Base-by-base conservation (phyloP, 2,329 filamentous ascomycete species). In the Diaporthe australafricana region DNA sequence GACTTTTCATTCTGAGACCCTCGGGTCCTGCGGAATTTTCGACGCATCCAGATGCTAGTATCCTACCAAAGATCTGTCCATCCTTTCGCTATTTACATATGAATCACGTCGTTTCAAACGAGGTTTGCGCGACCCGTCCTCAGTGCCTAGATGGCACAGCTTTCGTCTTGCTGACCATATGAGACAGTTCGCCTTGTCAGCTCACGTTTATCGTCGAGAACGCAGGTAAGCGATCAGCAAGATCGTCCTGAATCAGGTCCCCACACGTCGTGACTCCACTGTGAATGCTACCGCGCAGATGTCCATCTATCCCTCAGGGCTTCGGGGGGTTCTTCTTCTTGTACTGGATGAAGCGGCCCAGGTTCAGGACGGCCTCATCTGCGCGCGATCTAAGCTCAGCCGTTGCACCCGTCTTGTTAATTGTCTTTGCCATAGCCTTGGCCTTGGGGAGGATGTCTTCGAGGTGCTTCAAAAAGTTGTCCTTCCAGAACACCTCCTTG, bases 401-500 rank as follows among this genome's bases (percentile, higher is more conserved):
- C 63, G 84, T 83, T 30, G 84, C 84, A 5, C 72, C 72, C 68
- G 88, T 85, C 84, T 90, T 92, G 77, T 93, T 89, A 42, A 93
- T 85, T 1, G 81, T 80, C 84, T 91, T 92, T 22, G 87, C 83
- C 83, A 89, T 84, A 17, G 86, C 82, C 78, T 87, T 88, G 22
- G 86, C 81, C 81, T 88, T 89, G 45, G 88, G 87, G 27, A 86
- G 75, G 8, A 82, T 81, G 20, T 85, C 87, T 75, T 91, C 88
- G 1, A 93, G 81, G 73, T 90, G 88, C 75, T 86, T 84, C 70
- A 91, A 79, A 77, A 93, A 90, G 74, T 84, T 84, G 74, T 90
- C 85, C 75, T 86, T 85, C 88, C 90, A 92, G 80, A 92, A 93
- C 2, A 93, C 90, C 32, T 87, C 85, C 71, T 82, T 83, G 77